Percentiles rank a stretch among this genome's conserved stretches.
Conservation (phyloP, 768 basidiomycete genomes). For the Pleurotus ostreatus region DNA sequence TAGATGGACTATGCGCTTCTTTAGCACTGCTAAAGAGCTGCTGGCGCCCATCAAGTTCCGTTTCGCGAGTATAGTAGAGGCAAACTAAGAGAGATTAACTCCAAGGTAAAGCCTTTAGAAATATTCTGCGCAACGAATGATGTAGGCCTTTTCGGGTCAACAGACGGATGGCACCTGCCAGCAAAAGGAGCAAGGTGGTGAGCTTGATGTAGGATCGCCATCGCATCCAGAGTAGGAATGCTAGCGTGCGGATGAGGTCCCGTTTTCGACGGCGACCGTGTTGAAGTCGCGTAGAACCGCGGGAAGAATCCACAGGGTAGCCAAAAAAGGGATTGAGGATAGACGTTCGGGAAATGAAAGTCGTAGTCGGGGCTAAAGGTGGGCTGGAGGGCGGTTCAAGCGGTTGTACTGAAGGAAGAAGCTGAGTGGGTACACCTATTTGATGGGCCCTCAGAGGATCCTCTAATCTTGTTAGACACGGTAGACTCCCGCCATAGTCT, state of each 20-base stretch:
- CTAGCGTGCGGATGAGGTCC: slow-evolving; percentile 62
- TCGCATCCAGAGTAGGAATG: slow-evolving; percentile 59
- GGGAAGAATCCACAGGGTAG: slow-evolving; percentile 48
- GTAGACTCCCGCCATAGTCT: slow-evolving; percentile 70
- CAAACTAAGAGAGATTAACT: background rate
- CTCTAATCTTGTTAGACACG: slow-evolving; percentile 43
- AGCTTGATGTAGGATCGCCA: slow-evolving; percentile 47
- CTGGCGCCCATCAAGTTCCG: background rate
- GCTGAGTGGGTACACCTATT: slow-evolving; percentile 1
- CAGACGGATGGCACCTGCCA: slow-evolving; percentile 23
- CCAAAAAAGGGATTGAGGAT: slow-evolving; percentile 72
- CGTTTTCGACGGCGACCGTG: slow-evolving; percentile 67
- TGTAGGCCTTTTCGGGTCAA: slow-evolving; percentile 16
- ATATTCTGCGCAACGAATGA: background rate
- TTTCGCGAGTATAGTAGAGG: background rate
- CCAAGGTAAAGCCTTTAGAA: background rate
- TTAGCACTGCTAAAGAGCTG: background rate
- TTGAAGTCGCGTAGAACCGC: slow-evolving; percentile 40
- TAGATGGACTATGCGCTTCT: background rate
- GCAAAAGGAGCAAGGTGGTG: slow-evolving; percentile 26
- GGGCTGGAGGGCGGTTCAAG: slow-evolving; percentile 12
- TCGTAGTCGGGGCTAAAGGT: slow-evolving; percentile 16
- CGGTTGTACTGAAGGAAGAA: slow-evolving; percentile 6
- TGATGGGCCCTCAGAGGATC: slow-evolving; percentile 39
- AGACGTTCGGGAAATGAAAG: slow-evolving; percentile 51